Percentiles rank a stretch among this genome's conserved stretches.
Evolutionary conservation across 805 yeast species (phyloP).

Genomic region (Yarrowia sp.): DNA sequence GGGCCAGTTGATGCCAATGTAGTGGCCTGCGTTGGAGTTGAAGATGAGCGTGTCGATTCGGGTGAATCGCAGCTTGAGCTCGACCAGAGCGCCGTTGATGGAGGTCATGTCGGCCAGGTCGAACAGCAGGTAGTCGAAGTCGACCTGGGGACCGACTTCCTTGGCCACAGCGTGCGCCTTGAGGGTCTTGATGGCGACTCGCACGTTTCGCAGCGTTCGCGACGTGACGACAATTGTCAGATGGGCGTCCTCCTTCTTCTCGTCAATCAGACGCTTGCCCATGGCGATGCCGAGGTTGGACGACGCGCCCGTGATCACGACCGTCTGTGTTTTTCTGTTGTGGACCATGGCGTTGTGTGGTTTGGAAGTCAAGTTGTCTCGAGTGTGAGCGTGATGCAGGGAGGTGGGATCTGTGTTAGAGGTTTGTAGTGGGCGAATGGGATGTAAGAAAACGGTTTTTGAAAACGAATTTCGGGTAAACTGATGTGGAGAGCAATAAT

Average conservation of each 20-base stretch:
- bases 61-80: conserved; percentile 59
- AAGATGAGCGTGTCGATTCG: conserved; percentile 76
- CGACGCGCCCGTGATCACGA: conserved; percentile 25
- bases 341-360: not conserved
- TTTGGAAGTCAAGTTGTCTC: not conserved
- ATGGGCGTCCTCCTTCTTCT: conserved; percentile 51
- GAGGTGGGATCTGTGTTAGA: too few relatives aligned
- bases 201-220: conserved; percentile 80
- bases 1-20: conserved; percentile 82
- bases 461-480: too few relatives aligned
- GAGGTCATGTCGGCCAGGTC: conserved; percentile 91
- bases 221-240: conserved; percentile 85
- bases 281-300: conserved; percentile 73
- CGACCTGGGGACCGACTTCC: conserved; percentile 57
- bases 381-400: too few relatives aligned
- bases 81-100: conserved; percentile 68
- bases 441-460: too few relatives aligned
- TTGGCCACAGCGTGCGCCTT: conserved; percentile 34
- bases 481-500: too few relatives aligned
- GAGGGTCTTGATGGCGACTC: conserved; percentile 64
- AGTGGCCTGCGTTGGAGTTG: conserved; percentile 88
- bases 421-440: too few relatives aligned
- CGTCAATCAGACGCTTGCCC: conserved; percentile 72
- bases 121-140: conserved; percentile 84
- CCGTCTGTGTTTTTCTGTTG: conserved; percentile 15